Base-by-base conservation (phyloP, 495 filamentous ascomycete genomes). In the Aspergillus sclerotiicarbonarius region DNA sequence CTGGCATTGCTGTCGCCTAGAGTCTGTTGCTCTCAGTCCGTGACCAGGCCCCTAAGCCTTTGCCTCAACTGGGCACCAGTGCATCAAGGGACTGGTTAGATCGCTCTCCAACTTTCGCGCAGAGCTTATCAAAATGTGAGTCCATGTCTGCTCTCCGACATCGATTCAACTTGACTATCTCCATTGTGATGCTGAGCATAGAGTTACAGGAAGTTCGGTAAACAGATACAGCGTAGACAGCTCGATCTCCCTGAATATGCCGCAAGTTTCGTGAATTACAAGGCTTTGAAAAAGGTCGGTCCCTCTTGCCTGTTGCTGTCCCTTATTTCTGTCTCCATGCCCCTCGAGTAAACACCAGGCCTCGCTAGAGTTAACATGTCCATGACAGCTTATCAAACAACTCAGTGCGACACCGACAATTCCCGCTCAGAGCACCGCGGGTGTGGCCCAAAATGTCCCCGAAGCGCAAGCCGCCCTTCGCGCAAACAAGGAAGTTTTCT, bases 211-310 rank as follows among this genome's bases (percentile, higher is more conserved):
- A 98, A 98, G 84, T 98, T 98, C 79, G 94, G 94, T 71, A 98
- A 98, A 82, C 89, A 96, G 66, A 94, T 98, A 62, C 95, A 97
- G 78, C 96, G 94, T 81, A 87, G 92, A 71, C 93, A 98, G 80
- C 90, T 98, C 65, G 94, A 98, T 74, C 90, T 98, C 33, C 94
- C 94, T 35, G 94, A 98, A 82, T 98, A 98, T 88, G 94, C 93
- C 48, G 91, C 93, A 51, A 96, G 91, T 75, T 98, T 98, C 71
- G 92, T 98, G 51, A 97, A 98, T 76, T 98, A 98, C 78, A 98
- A 98, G 78, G 93, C 90, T 54, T 80, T 98, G 61, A 98, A 98
- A 74, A 97, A 98, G 89, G 94, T 96, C 30, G 52, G 61, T 39
- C 8, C 1, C 21, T 8, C 47, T 15, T n/a, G 15, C 46, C 25